Base-by-base conservation (phyloP, 192 early-diverging fungal species). In the Fimicolochytrium jonesii region DNA sequence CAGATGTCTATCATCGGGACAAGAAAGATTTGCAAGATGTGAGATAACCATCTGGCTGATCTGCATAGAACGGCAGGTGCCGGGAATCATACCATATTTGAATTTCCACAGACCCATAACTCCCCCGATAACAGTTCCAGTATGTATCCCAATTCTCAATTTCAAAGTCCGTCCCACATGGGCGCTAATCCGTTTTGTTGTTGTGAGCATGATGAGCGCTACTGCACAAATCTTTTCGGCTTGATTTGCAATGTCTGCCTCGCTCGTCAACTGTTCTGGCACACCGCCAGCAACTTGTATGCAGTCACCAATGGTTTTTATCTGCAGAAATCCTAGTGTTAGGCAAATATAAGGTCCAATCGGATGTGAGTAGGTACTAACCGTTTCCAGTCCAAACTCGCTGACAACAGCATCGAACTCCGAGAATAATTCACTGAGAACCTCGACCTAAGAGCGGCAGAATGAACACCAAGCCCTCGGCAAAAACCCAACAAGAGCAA, bases 231-330 rank as follows among this genome's bases (percentile, higher is more conserved):
- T 42, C 17, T 43, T 49, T 15, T 63, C 35, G 11, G 70, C 70
- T 6, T 50, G 34, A n/a, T 51, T 29, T 0, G 28, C 44, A 33
- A 68, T 50, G 30, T 68, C 46, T 18, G 37, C 59, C 4, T 69
- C 58, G 3, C 35, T 35, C 20, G 34, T 36, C 2, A 70, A 47
- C 43, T 68, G 70, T 30, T 72, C 70, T 0, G 70, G 70, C 6
- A 72, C 65, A 0, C 70, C 70, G 35, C 70, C 70, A 7, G 66
- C 66, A 28, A 68, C 39, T 17, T 72, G 59, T 30, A 64, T 51
- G 54, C 66, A 72, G 54, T 72, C 70, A 29, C 70, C 70, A 34
- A 72, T 72, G 22, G 66, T 69, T 42, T 72, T 72, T 39, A 72
- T 72, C 68, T 70, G 55, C 5, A 26, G 30, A 36, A 28, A 2